Base-by-base conservation (phyloP, 495 filamentous ascomycete species). In the Penicillium coffeae region DNA sequence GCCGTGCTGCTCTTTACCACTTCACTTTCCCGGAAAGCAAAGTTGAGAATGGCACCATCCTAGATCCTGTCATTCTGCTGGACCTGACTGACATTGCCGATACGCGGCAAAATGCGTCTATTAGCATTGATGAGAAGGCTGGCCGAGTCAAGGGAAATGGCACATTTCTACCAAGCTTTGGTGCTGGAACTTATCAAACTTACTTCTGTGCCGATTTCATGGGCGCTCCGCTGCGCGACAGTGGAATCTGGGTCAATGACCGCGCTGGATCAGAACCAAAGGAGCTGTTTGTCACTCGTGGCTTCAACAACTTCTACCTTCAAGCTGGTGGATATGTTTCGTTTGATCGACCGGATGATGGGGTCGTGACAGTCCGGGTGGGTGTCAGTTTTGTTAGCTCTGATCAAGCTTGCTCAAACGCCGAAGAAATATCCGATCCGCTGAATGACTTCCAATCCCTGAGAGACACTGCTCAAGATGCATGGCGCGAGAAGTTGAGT, bases 161-260 rank as follows among this genome's bases (percentile, higher is more conserved):
- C 0, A 77, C 74, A 1, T 89, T 89, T 58, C 48, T 77, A 9
- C 84, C 87, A 3, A 87, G 83, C 59, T 90, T 89, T 51, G 83
- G 82, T 0, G 75, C 76, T 15, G 86, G 85, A 0, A 74, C 57
- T 32, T 90, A 84, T 55, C 58, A 70, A 21, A 55, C 72, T 0
- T 79, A 88, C 59, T 87, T 89, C 48, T 89, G 87, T 60, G 82
- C 80, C 2, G 87, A 90, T 60, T 88, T 89, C 59, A 59, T 54
- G 0, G 85, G 85, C 0, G 77, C 76, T 7, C 45, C 61, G 1
- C 65, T 88, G 10, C 65, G 75, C 18, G 83, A 85, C 52, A 84
- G 71, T 27, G 86, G 87, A 1, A 77, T 87, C 33, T 89, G 82
- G 60, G 75, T 76, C 12, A 78, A 85, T 63, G 80, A 77, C 54